phyloP scores from a whole-genome alignment of 257 asterid species.

The Salvia hispanica region DNA sequence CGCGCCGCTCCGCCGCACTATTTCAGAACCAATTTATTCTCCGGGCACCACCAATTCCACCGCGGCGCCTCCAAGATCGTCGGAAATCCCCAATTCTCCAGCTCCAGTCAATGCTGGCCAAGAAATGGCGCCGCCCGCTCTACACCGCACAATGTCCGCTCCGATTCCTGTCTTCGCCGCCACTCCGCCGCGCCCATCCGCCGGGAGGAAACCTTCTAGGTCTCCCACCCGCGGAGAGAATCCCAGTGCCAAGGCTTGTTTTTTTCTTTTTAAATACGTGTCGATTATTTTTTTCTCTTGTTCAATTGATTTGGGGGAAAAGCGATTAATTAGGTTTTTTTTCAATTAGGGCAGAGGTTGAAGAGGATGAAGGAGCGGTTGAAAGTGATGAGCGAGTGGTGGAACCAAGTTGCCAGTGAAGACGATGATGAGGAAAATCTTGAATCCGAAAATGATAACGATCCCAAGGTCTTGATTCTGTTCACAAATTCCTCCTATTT shows the following conservation, averaged over 20 bases:
- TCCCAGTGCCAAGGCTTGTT: constrained; percentile 36
- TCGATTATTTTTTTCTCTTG: too few relatives aligned
- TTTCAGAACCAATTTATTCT: constrained; percentile 43
- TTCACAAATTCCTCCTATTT: neutral
- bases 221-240: constrained; percentile 41
- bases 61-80: neutral
- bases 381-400: constrained; percentile 47
- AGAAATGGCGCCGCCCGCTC: constrained; percentile 18
- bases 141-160: constrained; percentile 36
- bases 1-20: constrained; percentile 42
- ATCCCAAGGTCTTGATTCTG: constrained; percentile 32
- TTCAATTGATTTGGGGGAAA: neutral
- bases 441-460: constrained; percentile 20
- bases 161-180: constrained; percentile 33
- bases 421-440: constrained; percentile 34
- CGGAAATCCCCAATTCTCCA: neutral
- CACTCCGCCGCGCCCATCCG: constrained; percentile 40
- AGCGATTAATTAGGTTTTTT: neutral
- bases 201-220: constrained; percentile 20
- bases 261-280: neutral
- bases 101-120: constrained; percentile 14
- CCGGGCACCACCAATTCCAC: constrained; percentile 1
- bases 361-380: constrained; percentile 43
- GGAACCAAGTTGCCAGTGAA: constrained; percentile 40
- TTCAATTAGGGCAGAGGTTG: constrained; percentile 41